Conservation (phyloP, 2,329 filamentous ascomycete species). For the Trichoderma sp. region DNA sequence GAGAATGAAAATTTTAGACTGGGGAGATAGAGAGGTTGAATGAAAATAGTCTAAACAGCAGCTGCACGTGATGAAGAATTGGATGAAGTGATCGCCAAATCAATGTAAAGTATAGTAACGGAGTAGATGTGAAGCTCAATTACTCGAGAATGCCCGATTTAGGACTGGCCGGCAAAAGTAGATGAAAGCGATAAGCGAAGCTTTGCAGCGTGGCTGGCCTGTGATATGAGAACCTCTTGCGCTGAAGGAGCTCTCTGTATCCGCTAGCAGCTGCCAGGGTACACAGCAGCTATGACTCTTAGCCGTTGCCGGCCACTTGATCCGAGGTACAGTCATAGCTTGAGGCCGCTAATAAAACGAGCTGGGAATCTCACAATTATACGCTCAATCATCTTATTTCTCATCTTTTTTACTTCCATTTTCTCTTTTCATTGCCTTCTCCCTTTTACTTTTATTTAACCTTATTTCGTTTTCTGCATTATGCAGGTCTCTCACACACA, state of each 20-base stretch:
- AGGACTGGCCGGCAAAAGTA: background rate
- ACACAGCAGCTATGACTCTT: conserved; percentile 6
- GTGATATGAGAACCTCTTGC: background rate
- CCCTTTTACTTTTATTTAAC: background rate
- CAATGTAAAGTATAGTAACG: background rate
- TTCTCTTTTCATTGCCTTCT: background rate
- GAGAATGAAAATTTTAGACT: background rate
- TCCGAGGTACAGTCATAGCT: conserved; percentile 3
- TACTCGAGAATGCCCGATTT: background rate
- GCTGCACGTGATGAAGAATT: background rate
- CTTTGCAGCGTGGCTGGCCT: background rate
- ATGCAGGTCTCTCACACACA: background rate
- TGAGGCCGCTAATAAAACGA: background rate
- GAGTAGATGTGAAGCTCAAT: background rate
- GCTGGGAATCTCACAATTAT: background rate
- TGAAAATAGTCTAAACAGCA: background rate
- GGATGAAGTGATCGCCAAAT: background rate
- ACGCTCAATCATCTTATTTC: background rate
- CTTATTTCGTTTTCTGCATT: background rate
- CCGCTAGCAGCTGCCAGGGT: background rate
- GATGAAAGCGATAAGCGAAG: background rate
- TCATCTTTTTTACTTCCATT: background rate
- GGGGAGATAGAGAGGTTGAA: background rate
- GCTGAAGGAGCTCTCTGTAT: background rate
- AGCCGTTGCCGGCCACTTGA: conserved; percentile 13